phyloP scores from a whole-genome alignment of 352 stramenopile genomes.

The Phytophthora ramorum region DNA sequence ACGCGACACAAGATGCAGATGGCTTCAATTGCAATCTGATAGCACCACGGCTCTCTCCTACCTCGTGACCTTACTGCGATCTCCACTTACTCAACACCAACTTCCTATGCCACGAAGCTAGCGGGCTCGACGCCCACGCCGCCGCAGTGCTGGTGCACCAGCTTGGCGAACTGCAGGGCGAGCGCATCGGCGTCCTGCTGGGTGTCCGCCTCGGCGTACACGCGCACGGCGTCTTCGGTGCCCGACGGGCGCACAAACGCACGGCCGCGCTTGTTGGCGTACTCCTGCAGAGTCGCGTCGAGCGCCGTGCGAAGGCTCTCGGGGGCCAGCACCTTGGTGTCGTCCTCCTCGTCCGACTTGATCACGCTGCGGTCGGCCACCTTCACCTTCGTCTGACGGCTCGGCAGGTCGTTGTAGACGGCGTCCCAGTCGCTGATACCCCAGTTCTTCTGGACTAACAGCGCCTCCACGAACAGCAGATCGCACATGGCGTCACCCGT shows the following conservation, averaged over 20 bases:
- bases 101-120: slow-evolving; percentile 70
- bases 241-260: slow-evolving; percentile 97
- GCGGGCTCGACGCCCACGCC: slow-evolving; percentile 69
- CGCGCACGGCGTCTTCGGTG: slow-evolving; percentile 98
- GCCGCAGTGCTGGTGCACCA: slow-evolving; percentile 79
- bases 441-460: slow-evolving; percentile 93
- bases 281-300: slow-evolving; percentile 55
- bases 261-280: slow-evolving; percentile 69
- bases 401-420: slow-evolving; percentile 96
- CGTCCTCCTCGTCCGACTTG: slow-evolving; percentile 70
- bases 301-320: slow-evolving; percentile 66
- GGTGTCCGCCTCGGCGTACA: slow-evolving; percentile 97
- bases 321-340: slow-evolving; percentile 70
- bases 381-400: slow-evolving; percentile 88
- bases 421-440: slow-evolving; percentile 92
- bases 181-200: slow-evolving; percentile 92
- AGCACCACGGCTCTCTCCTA: background rate
- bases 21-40: slow-evolving; percentile 12
- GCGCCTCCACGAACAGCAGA: slow-evolving; percentile 95
- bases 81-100: slow-evolving; percentile 18
- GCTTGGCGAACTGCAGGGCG: slow-evolving; percentile 85
- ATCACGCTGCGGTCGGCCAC: slow-evolving; percentile 75
- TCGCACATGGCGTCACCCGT: slow-evolving; percentile 98
- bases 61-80: slow-evolving; percentile 6
- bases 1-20: slow-evolving; percentile 6